Conservation (phyloP, 2,329 filamentous ascomycete genomes). For the Aspergillus cejpii region DNA sequence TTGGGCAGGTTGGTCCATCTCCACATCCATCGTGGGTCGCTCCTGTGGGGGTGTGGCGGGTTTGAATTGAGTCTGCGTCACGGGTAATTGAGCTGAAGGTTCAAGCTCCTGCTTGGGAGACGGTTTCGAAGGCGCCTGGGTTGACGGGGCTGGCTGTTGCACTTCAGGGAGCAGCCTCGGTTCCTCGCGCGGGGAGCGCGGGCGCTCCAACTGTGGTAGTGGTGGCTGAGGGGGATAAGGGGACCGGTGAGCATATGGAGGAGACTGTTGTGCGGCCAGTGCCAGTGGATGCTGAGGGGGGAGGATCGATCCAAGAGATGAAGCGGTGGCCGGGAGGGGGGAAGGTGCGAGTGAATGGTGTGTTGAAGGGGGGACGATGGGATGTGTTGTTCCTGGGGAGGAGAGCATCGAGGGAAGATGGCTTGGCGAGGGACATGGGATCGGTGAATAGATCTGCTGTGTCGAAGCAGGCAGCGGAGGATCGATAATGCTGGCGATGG, state of each 20-base stretch:
- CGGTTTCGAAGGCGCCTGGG: neutral
- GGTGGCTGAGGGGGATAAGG: slow-evolving; percentile 21
- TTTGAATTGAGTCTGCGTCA: slow-evolving; percentile 14
- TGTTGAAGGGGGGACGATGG: slow-evolving; percentile 21
- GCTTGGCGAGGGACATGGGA: slow-evolving; percentile 25
- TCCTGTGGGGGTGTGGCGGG: slow-evolving; percentile 15
- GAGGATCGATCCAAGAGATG: slow-evolving; percentile 17
- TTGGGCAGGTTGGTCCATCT: slow-evolving; percentile 21
- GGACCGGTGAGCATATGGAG: slow-evolving; percentile 22
- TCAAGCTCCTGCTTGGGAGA: slow-evolving; percentile 2
- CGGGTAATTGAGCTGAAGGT: slow-evolving; percentile 5
- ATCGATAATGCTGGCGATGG: slow-evolving; percentile 85
- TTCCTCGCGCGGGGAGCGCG: slow-evolving; percentile 12
- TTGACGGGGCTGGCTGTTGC: slow-evolving; percentile 13
- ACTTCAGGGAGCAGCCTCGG: slow-evolving; percentile 8
- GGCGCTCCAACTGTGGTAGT: slow-evolving; percentile 14
- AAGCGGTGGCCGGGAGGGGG: slow-evolving; percentile 19
- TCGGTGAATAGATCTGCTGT: slow-evolving; percentile 25
- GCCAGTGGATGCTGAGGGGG: slow-evolving; percentile 13
- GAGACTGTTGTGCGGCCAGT: slow-evolving; percentile 14
- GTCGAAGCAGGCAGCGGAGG: slow-evolving; percentile 45
- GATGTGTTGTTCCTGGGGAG: slow-evolving; percentile 22
- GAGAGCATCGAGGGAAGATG: slow-evolving; percentile 22
- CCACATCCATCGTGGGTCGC: slow-evolving; percentile 33
- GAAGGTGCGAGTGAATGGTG: slow-evolving; percentile 21